Conservation (phyloP, 2,329 filamentous ascomycete species). For the Fusarium pseudocircinatum region DNA sequence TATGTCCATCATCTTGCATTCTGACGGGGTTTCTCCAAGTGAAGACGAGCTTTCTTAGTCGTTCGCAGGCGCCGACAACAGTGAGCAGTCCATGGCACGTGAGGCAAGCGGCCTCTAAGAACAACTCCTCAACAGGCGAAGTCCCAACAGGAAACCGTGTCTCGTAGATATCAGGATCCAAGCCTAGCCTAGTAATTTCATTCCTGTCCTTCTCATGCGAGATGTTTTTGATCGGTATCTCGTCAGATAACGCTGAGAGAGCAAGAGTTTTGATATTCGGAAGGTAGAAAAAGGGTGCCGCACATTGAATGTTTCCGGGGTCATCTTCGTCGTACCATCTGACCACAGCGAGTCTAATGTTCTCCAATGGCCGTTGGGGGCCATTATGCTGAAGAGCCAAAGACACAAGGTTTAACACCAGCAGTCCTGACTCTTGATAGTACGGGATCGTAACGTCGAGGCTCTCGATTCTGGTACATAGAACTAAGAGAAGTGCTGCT, state of each 20-base stretch:
- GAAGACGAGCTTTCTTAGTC: background rate
- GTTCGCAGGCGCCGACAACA: background rate
- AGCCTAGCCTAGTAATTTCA: fast-evolving
- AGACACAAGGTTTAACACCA: background rate
- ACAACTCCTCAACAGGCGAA: background rate
- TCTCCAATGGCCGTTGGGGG: fast-evolving
- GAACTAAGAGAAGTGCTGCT: background rate
- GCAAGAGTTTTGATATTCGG: background rate
- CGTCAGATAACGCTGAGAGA: fast-evolving
- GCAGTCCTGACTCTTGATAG: background rate
- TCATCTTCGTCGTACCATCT: background rate
- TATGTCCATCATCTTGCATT: background rate
- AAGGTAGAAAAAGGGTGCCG: background rate
- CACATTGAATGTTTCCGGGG: fast-evolving
- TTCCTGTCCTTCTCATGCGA: fast-evolving
- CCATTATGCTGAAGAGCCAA: fast-evolving
- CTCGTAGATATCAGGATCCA: background rate
- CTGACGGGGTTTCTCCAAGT: background rate
- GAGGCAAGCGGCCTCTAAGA: background rate
- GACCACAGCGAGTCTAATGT: background rate
- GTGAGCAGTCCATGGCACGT: background rate
- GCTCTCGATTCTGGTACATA: background rate
- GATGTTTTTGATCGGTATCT: background rate
- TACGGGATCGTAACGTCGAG: background rate
- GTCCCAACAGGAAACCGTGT: background rate